Conservation (phyloP, 768 basidiomycete genomes). For the Tylopilus intermedius region DNA sequence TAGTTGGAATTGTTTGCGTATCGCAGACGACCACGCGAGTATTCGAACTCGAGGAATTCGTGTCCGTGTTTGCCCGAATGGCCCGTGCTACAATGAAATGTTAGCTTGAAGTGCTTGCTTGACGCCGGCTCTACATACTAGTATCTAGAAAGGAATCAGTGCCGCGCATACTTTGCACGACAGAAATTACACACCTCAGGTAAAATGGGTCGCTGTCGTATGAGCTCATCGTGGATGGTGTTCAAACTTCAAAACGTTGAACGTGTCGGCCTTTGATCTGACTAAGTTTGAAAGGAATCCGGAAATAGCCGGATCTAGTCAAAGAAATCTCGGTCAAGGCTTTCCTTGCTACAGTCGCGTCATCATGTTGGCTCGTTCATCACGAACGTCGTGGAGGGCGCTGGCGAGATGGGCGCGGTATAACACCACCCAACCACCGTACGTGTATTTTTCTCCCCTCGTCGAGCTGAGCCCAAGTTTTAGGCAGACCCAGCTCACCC, state of each 20-base stretch:
- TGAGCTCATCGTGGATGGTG: slow-evolving; percentile 21
- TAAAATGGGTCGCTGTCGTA: slow-evolving; percentile 75
- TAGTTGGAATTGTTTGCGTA: slow-evolving; percentile 99
- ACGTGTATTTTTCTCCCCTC: slow-evolving; percentile 1
- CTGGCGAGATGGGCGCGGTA: slow-evolving; percentile 22
- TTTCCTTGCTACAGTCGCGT: not conserved
- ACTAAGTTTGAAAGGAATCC: not conserved
- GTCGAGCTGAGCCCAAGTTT: not conserved
- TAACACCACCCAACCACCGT: slow-evolving; percentile 12
- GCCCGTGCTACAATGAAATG: slow-evolving; percentile 50
- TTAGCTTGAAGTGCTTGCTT: not conserved
- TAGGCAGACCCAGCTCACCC: slow-evolving; percentile 5
- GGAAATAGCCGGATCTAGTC: not conserved
- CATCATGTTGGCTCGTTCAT: slow-evolving; percentile 30
- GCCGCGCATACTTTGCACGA: not conserved
- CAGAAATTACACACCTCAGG: slow-evolving; percentile 48
- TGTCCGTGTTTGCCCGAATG: slow-evolving; percentile 98
- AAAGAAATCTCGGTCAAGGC: not conserved
- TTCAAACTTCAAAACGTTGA: slow-evolving; percentile 6
- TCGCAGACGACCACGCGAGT: slow-evolving; percentile 90
- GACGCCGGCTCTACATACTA: slow-evolving; percentile 36
- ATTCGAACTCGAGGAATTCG: slow-evolving; percentile 98
- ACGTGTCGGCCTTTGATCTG: not conserved
- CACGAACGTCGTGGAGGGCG: slow-evolving; percentile 15
- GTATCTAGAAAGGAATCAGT: slow-evolving; percentile 37